phyloP scores from a whole-genome alignment of 2,329 filamentous ascomycete species.

The Lasiodiplodia theobromae region DNA sequence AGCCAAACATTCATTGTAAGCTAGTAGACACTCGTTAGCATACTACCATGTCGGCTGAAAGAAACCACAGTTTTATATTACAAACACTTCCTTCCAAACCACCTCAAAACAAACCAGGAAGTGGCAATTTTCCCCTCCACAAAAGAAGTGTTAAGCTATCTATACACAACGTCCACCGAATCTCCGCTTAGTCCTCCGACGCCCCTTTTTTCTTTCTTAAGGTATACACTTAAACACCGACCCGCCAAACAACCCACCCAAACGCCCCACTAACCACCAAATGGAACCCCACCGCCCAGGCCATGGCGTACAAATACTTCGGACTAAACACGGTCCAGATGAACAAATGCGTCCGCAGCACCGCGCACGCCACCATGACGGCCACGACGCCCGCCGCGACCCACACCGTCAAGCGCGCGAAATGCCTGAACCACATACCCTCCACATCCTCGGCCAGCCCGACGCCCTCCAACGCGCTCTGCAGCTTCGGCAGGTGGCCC shows the following conservation, averaged over 20 bases:
- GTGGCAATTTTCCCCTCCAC: neutral
- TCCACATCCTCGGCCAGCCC: neutral
- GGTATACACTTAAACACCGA: neutral
- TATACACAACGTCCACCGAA: neutral
- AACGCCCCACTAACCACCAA: slow-evolving; percentile 52
- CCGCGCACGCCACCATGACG: slow-evolving; percentile 89
- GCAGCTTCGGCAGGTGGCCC: slow-evolving; percentile 31
- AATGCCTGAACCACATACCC: slow-evolving; percentile 51
- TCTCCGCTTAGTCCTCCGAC: neutral
- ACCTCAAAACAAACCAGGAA: neutral
- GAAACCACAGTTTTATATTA: neutral
- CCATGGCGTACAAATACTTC: slow-evolving; percentile 91
- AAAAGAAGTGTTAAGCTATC: neutral
- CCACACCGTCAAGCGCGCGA: slow-evolving; percentile 74
- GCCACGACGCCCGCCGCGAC: slow-evolving; percentile 68
- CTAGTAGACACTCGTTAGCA: no score
- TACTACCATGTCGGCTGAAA: neutral
- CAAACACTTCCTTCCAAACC: neutral
- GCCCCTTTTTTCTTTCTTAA: neutral
- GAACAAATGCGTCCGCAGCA: slow-evolving; percentile 86
- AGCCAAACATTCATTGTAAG: no score
- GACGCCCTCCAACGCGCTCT: neutral
- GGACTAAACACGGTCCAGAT: slow-evolving; percentile 99
- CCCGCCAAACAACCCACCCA: slow-evolving; percentile 40
- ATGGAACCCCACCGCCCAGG: slow-evolving; percentile 87